phyloP scores from a whole-genome alignment of 2,329 filamentous ascomycete species.

The Pyricularia pennisetigena region DNA sequence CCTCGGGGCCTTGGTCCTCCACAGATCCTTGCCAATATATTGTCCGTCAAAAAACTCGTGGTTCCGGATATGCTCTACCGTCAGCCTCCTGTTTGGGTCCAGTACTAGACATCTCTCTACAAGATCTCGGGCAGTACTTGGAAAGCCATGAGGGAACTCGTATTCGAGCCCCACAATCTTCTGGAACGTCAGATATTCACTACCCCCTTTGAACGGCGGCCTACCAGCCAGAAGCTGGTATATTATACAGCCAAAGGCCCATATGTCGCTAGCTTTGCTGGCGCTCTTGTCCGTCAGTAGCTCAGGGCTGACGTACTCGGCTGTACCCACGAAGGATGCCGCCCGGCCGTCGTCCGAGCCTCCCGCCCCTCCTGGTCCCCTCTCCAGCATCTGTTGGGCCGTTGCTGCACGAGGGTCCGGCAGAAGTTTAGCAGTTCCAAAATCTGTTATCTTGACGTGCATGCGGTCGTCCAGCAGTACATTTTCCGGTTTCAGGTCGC shows the following conservation, averaged over 20 bases:
- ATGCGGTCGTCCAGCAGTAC: constrained; percentile 90
- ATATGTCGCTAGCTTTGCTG: constrained; percentile 94
- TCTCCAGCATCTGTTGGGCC: constrained; percentile 28
- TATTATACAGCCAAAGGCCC: constrained; percentile 97
- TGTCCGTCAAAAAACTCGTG: constrained; percentile 92
- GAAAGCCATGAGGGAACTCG: constrained; percentile 84
- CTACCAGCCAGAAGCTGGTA: constrained; percentile 94
- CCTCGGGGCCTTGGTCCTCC: constrained; percentile 82
- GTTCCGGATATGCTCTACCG: constrained; percentile 93
- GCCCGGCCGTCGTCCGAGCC: constrained; percentile 58
- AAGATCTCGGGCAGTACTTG: constrained; percentile 73
- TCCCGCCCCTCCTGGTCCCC: constrained; percentile 17
- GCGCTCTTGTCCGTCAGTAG: constrained; percentile 94
- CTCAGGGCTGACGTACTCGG: constrained; percentile 96
- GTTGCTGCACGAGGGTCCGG: constrained; percentile 43
- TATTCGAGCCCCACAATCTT: constrained; percentile 96
- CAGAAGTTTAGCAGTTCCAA: constrained; percentile 93
- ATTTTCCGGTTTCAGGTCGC: constrained; percentile 94
- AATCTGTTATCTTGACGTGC: constrained; percentile 98
- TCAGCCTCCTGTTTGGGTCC: constrained; percentile 74
- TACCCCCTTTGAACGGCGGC: constrained; percentile 90
- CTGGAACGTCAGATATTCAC: constrained; percentile 96
- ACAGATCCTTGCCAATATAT: constrained; percentile 71
- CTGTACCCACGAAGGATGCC: constrained; percentile 93
- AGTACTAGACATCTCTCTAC: constrained; percentile 85